Base-by-base conservation (phyloP, 306 rosid species). In the Lathyrus aphaca region DNA sequence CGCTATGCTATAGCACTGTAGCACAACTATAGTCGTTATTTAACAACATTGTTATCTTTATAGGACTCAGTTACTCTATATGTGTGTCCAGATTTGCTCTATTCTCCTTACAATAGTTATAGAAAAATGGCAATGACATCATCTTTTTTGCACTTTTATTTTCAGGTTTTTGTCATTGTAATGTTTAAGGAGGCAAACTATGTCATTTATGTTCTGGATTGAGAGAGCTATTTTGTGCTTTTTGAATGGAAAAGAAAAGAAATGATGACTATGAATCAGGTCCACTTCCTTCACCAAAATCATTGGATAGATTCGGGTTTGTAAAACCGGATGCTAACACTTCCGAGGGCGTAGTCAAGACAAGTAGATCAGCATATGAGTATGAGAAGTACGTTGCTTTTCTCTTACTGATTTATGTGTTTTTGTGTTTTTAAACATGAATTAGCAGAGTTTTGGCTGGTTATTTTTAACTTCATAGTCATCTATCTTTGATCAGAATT, bases 271-370 rank as follows among this genome's bases (percentile, higher is more conserved):
- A 45, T 71, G 97, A 94, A 72, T 73, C 82, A 10, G 90, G 85
- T 79, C 86, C 89, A 39, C 79, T 84, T 84, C 95, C 96, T 76
- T 73, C 85, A 10, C 89, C 87, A 38, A 86, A 72, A 69, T 65
- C 82, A 55, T 64, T 94, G 77, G 99, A 94, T 75, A 89, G 97
- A 83, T 94, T 94, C 69, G 97, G 99, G 46, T 91, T 94, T 78
- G 69, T 87, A 63, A 94, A 86, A 78, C 95, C 71, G 66, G 97
- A 91, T 61, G 74, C 44, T 63, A 86, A 23, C 74, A 78, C 78
- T 73, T 64, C 92, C 60, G 91, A 94, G 37, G 87, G 83, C 37
- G 46, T 83, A 60, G 62, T 50, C 46, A 91, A 80, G 82, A 63
- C 67, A 4, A 80, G 72, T 70, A 79, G 79, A 75, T 73, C 99